Evolutionary conservation across 1,284 basidiomycete species (phyloP), one percentile per base, ranked within the genome.

Genomic region (Cystobasidium sp.): DNA sequence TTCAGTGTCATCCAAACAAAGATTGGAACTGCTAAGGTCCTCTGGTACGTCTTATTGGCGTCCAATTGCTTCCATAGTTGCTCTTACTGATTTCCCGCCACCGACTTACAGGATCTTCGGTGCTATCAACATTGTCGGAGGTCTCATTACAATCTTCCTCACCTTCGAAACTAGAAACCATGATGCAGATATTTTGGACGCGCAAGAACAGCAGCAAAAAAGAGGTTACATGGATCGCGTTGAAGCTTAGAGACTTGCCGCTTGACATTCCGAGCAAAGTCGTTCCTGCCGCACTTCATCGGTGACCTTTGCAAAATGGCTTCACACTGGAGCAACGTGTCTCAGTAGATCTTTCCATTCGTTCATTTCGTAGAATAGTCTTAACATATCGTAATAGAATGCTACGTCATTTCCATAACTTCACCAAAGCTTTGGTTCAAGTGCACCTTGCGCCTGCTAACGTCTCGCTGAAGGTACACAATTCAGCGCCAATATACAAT

Each of bases 111-210:
- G 78, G 72, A 68, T 74, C 20, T 71, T 75, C 59, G 61, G 63
- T 22, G 75, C 39, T 18, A 44, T 76, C 46, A 66, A 64, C 52
- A 58, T 92, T 76, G 90, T 89, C 0, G 91, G 91, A 77, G 86
- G 92, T 78, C 86, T 88, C 83, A 89, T 91, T 6, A 92, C 90
- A 1, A 83, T 92, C 62, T 85, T 93, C 52, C 82, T 49, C 47
- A 91, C 20, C 12, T 88, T 89, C 49, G 91, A 93, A 84, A 92
- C 91, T 49, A 92, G 88, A 83, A 84, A 84, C 6, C n/a, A 44
- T 31, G 61, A 63, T 16, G 43, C 61, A 47, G 61, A 63, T 47
- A 37, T 63, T 20, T n/a, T 47, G 3, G 61, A 63, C 47, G 61
- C 46, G 1, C 61, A 63, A 63, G 61, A 63, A 63, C 43, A 49